Percentiles rank a stretch among this genome's conserved stretches.
These are phyloP conservation scores for Pleurotus platypus DNA, from an alignment of 768 basidiomycete species.

Conservation along the genomic window DNA sequence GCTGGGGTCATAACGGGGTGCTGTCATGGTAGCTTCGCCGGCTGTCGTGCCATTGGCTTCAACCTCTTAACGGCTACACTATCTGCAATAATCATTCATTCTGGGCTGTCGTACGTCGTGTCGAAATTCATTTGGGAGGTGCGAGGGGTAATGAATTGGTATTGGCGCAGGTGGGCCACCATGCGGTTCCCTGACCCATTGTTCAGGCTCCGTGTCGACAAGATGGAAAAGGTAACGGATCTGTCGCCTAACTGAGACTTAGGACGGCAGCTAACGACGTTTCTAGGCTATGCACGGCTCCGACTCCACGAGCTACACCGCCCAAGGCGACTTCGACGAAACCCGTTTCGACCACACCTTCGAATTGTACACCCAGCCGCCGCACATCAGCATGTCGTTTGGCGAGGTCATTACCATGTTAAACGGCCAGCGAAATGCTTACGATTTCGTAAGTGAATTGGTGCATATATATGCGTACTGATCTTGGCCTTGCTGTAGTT, in stretches of 20 bases:
- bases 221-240: conserved; percentile 29
- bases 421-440: conserved; percentile 34
- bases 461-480: neutral
- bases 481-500: conserved; percentile 18
- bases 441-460: conserved; percentile 25
- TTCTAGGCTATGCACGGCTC: conserved; percentile 40
- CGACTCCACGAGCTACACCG: conserved; percentile 33
- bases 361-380: conserved; percentile 34
- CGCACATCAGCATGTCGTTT: conserved; percentile 36
- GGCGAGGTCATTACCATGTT: conserved; percentile 37
- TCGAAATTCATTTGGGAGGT: neutral
- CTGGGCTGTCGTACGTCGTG: conserved; percentile 36
- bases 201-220: conserved; percentile 36
- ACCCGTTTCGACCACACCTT: conserved; percentile 35
- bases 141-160: too few relatives aligned
- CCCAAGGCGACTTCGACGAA: conserved; percentile 36
- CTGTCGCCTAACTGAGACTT: neutral
- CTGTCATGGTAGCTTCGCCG: conserved; percentile 24
- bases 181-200: conserved; percentile 39
- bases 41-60: conserved; percentile 36
- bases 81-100: conserved; percentile 33
- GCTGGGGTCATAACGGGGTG: neutral
- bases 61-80: conserved; percentile 31
- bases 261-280: neutral
- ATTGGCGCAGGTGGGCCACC: conserved; percentile 26